These are phyloP conservation scores for Sporothrix schenckii DNA, from an alignment of 2,329 filamentous ascomycete genomes.

Conservation along the genomic window DNA sequence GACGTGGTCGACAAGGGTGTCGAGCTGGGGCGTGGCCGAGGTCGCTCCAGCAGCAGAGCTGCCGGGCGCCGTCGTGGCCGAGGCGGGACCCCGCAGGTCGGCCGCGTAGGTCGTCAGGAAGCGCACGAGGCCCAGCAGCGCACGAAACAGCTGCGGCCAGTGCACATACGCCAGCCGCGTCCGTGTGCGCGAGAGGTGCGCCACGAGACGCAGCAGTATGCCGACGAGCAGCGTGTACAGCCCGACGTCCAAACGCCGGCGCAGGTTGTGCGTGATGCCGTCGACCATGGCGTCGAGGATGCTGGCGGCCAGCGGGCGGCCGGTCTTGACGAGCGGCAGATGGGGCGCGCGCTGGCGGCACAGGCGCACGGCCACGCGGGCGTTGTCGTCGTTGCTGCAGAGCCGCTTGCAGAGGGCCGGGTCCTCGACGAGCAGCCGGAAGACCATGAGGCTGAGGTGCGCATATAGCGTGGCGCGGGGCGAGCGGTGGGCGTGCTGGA, in stretches of 20 bases:
- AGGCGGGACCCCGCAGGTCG: conserved; percentile 61
- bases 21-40: conserved; percentile 63
- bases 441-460: conserved; percentile 79
- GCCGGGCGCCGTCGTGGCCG: background rate
- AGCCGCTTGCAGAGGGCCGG: conserved; percentile 78
- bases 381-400: conserved; percentile 49
- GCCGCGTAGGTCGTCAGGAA: conserved; percentile 86
- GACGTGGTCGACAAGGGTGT: conserved; percentile 72
- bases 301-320: conserved; percentile 73
- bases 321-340: conserved; percentile 71
- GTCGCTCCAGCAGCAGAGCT: background rate
- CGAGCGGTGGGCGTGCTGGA: conserved; percentile 90
- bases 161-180: conserved; percentile 80
- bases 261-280: conserved; percentile 90
- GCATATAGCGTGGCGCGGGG: conserved; percentile 77
- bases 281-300: conserved; percentile 88
- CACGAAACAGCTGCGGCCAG: conserved; percentile 94
- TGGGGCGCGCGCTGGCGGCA: conserved; percentile 89
- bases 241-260: conserved; percentile 78
- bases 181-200: conserved; percentile 79
- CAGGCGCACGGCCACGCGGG: conserved; percentile 71
- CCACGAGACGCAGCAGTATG: conserved; percentile 79
- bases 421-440: conserved; percentile 87
- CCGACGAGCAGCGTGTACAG: conserved; percentile 82
- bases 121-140: conserved; percentile 80